Percentiles rank a stretch among this genome's conserved stretches.
These are phyloP conservation scores for Aplosporella prunicola DNA, from an alignment of 2,329 filamentous ascomycete genomes.

Conservation along the genomic window DNA sequence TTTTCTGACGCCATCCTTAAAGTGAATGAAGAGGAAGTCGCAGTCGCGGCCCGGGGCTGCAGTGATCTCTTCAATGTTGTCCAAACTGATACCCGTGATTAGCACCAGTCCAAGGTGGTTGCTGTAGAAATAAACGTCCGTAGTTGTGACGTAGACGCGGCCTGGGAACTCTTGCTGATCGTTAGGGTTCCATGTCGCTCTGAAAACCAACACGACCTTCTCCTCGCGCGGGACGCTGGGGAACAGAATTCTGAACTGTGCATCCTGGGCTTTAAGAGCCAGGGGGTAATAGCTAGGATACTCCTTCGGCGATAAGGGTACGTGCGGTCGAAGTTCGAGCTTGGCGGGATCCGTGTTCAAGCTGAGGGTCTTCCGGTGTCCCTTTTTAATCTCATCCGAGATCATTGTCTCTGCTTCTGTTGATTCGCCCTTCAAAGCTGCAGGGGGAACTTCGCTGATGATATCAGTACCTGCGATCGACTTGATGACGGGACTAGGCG, in stretches of 20 bases:
- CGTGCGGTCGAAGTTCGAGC: conserved; percentile 13
- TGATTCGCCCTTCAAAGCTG: conserved; percentile 15
- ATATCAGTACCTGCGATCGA: conserved; percentile 10
- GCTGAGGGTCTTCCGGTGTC: conserved; percentile 49
- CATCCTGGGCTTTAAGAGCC: conserved; percentile 75
- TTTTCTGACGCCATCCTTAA: conserved; percentile 50
- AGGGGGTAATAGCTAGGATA: conserved; percentile 72
- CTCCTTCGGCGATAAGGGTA: conserved; percentile 40
- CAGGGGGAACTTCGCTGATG: conserved; percentile 1
- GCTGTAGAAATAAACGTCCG: conserved; percentile 92
- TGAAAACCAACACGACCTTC: conserved; percentile 82
- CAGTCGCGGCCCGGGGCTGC: conserved; percentile 82
- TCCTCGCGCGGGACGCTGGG: conserved; percentile 68
- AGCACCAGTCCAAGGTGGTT: conserved; percentile 87
- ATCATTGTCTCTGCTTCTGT: conserved; percentile 13
- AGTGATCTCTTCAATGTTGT: conserved; percentile 77
- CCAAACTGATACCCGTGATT: conserved; percentile 66
- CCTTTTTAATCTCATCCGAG: conserved; percentile 1
- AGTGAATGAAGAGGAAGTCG: conserved; percentile 83
- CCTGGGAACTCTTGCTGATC: conserved; percentile 71
- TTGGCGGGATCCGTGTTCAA: conserved; percentile 3
- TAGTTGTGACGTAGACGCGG: conserved; percentile 76
- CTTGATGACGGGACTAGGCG: conserved; percentile 24
- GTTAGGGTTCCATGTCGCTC: conserved; percentile 77
- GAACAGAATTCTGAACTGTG: conserved; percentile 88